A percentile compares a stretch with the other conserved stretches of the same genome.
These are phyloP conservation scores for Neltuma alba DNA, from an alignment of 306 rosid genomes.

Conservation along the genomic window DNA sequence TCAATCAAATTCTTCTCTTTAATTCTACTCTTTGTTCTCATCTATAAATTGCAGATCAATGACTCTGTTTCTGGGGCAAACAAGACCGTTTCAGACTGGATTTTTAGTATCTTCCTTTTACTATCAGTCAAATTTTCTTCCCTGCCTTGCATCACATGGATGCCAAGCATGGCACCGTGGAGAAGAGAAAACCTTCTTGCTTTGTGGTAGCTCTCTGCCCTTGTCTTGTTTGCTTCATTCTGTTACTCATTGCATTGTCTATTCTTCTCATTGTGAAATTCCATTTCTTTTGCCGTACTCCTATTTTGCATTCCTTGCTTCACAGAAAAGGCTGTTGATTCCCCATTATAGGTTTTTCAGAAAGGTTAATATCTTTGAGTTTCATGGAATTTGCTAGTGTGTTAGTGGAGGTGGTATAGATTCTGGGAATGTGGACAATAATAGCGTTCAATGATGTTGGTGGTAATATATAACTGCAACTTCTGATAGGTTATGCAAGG, in stretches of 20 bases:
- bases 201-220: constrained; percentile 80
- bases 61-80: constrained; percentile 33
- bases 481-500: constrained; percentile 69
- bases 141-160: constrained; percentile 30
- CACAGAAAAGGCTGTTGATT: constrained; percentile 58
- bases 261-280: constrained; percentile 68
- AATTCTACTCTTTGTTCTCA: not conserved
- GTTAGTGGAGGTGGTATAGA: constrained; percentile 39
- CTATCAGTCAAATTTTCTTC: not conserved
- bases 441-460: constrained; percentile 7
- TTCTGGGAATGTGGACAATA: constrained; percentile 39
- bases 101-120: constrained; percentile 4
- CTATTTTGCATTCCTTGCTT: constrained; percentile 67
- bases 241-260: constrained; percentile 54
- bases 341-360: constrained; percentile 27
- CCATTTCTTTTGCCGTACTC: constrained; percentile 77
- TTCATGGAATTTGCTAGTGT: constrained; percentile 40
- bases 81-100: constrained; percentile 32
- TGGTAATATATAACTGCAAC: constrained; percentile 13
- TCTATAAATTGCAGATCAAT: constrained; percentile 59
- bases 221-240: constrained; percentile 75
- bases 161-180: not conserved
- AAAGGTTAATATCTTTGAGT: constrained; percentile 28
- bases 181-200: constrained; percentile 52
- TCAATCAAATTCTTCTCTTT: not conserved